phyloP scores from a whole-genome alignment of 306 rosid genomes.

The Argentina anserina region DNA sequence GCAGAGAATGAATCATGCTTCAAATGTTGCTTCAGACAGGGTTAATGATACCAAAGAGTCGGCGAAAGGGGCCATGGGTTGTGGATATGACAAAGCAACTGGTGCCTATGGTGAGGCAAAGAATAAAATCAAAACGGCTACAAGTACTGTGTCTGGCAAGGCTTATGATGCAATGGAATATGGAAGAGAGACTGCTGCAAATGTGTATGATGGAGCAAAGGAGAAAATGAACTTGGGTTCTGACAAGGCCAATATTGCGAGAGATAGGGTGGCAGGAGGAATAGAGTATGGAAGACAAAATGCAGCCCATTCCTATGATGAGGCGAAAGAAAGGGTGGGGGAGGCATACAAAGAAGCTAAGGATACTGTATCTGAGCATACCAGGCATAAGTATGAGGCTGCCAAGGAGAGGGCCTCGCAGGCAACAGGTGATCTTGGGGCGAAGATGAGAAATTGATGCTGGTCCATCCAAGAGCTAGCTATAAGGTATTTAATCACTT shows the following conservation, averaged over 20 bases:
- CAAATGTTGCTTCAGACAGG: conserved; percentile 14
- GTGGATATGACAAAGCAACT: conserved; percentile 14
- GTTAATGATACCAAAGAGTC: conserved; percentile 26
- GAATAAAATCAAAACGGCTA: neutral
- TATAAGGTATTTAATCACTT: conserved; percentile 15
- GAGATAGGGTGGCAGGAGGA: conserved; percentile 19
- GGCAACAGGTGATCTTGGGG: conserved; percentile 54
- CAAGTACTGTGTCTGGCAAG: neutral
- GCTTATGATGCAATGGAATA: neutral
- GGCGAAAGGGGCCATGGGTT: neutral
- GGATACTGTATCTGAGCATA: conserved; percentile 29
- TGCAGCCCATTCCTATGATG: conserved; percentile 33
- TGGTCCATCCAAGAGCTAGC: conserved; percentile 17
- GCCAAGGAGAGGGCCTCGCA: conserved; percentile 62
- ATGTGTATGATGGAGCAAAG: conserved; percentile 17
- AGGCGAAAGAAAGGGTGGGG: conserved; percentile 25
- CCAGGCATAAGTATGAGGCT: conserved; percentile 40
- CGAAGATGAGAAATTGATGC: conserved; percentile 35
- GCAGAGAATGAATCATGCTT: conserved; percentile 6
- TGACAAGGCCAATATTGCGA: conserved; percentile 20
- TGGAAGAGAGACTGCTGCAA: conserved; percentile 23
- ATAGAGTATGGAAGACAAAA: conserved; percentile 16
- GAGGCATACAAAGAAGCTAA: conserved; percentile 25
- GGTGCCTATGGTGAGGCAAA: conserved; percentile 12
- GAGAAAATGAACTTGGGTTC: conserved; percentile 15